phyloP scores from a whole-genome alignment of 805 yeast species.

The Komagataella kurtzmanii region DNA sequence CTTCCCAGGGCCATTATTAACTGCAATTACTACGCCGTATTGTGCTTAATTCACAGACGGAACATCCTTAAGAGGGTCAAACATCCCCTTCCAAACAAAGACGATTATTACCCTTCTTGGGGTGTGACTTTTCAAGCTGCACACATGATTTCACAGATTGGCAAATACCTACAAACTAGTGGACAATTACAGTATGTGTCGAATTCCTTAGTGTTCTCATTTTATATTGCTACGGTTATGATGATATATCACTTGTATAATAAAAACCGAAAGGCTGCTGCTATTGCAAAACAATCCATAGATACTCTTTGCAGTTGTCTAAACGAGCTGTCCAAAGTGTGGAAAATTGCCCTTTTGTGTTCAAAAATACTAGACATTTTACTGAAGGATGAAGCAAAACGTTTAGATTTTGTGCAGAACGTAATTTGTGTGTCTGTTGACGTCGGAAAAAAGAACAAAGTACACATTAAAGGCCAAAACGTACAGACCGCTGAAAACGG shows the following conservation, averaged over 20 bases:
- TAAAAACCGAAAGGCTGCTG: constrained; percentile 19
- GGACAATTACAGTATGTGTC: constrained; percentile 40
- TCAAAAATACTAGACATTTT: constrained; percentile 33
- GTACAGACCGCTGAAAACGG: constrained; percentile 19
- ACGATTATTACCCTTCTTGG: constrained; percentile 53
- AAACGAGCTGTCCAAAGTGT: constrained; percentile 31
- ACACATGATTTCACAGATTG: constrained; percentile 53
- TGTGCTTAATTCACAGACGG: constrained; percentile 4
- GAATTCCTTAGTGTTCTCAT: constrained; percentile 38
- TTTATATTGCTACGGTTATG: constrained; percentile 39
- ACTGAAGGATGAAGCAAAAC: constrained; percentile 18
- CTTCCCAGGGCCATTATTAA: constrained; percentile 1
- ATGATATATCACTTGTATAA: constrained; percentile 44
- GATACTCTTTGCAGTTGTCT: constrained; percentile 17
- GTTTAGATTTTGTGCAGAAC: constrained; percentile 5
- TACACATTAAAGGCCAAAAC: not conserved
- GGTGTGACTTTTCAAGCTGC: constrained; percentile 77
- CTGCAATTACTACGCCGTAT: constrained; percentile 3
- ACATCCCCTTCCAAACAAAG: constrained; percentile 12
- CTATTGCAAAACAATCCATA: constrained; percentile 17
- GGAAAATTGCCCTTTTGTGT: constrained; percentile 38
- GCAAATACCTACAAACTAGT: constrained; percentile 35
- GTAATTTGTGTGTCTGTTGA: constrained; percentile 3
- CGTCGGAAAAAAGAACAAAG: not conserved
- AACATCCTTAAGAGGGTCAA: constrained; percentile 3